Conservation (phyloP, 202 grass and related monocot genomes). For the Cymbopogon flexuosus region DNA sequence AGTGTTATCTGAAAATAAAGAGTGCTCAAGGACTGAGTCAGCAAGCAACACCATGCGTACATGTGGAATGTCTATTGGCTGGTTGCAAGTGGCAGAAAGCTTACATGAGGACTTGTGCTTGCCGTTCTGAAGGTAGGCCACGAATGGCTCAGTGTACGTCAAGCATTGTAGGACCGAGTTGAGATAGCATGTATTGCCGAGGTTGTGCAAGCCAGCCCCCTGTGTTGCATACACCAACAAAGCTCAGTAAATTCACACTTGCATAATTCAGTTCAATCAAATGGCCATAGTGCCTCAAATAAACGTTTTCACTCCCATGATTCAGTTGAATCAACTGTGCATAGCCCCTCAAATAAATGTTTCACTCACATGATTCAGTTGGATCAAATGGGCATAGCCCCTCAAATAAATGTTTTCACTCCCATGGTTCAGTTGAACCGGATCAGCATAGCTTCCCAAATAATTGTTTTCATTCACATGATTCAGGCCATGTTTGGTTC, state of each 20-base stretch:
- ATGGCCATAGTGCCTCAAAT: not conserved
- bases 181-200: conserved; percentile 96
- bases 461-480: too few relatives aligned
- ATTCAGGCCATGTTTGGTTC: too few relatives aligned
- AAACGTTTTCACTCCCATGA: too few relatives aligned
- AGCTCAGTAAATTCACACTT: not conserved
- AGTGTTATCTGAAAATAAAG: not conserved
- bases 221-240: conserved; percentile 22
- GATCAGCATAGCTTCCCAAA: too few relatives aligned
- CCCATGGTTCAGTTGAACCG: too few relatives aligned
- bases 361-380: not conserved
- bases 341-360: too few relatives aligned
- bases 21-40: not conserved
- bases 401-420: too few relatives aligned
- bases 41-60: not conserved
- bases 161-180: conserved; percentile 96
- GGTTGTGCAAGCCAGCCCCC: conserved; percentile 92
- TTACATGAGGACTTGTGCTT: conserved; percentile 90
- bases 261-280: not conserved
- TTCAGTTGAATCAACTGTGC: too few relatives aligned
- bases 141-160: conserved; percentile 93
- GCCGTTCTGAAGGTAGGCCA: conserved; percentile 88
- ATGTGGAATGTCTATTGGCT: not conserved
- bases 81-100: conserved; percentile 18
- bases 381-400: not conserved